Evolutionary conservation across 1,139 yeast genomes (phyloP), one percentile per base, ranked within the genome.

Genomic region (Eremothecium gossypii): DNA sequence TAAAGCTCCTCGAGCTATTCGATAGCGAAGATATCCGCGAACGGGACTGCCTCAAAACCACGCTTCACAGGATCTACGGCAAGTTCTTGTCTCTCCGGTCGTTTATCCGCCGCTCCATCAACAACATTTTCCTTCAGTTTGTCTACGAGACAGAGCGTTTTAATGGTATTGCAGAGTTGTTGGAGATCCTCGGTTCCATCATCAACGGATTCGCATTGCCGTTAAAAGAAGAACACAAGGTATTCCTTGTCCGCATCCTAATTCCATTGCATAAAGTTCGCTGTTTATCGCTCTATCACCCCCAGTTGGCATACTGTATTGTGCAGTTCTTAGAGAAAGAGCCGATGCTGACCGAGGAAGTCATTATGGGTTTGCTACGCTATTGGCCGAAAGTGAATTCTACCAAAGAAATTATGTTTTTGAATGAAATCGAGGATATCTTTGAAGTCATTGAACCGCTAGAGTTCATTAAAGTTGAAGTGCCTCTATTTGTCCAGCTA

Each of bases 181-280:
- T 91, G 52, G 99, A 91, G 65, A 91, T 91, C 44, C 73, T 93
- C 53, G 99, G 99, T 8, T 83, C 95, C 20, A 93, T 91, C 56
- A 91, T 93, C 58, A 91, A 91, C 64, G 99, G 99, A 13, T 91
- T 91, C 70, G 99, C 99, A 5, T 71, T 91, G 50, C 99, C 99
- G 2, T 73, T 91, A 54, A 91, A 91, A 62, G 97, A 89, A 57
- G 99, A 91, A 64, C 99, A 91, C 67, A 91, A 91, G 65, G 79
- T 85, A 11, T 91, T 93, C 57, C 68, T 91, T 51, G 79, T 86
- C 28, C 74, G 96, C 46, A 89, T 89, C n/a, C 73, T 91, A 56
- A 72, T 91, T 31, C 99, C 99, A 26, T 69, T 91, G 61, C 99
- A 91, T 65, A 91, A 93, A 63, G 94, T 86, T 9, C 81, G 89